Evolutionary conservation across 225 moss, liverwort and hornwort species (phyloP).

Genomic region (Bryum argenteum): DNA sequence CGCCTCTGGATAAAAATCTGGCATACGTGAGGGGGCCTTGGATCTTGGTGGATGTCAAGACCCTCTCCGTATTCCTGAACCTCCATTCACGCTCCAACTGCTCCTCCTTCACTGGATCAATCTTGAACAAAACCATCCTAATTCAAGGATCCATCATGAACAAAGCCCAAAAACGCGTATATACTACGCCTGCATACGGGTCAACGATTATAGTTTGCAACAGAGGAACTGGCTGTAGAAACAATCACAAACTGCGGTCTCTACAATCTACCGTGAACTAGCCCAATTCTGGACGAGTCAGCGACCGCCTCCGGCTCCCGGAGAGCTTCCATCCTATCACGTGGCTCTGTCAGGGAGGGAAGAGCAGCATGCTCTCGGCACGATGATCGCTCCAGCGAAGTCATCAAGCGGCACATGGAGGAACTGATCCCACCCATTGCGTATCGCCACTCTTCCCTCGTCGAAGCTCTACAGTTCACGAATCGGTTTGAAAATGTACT

Average conservation of each 20-base stretch:
- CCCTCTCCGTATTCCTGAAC: too few species aligned
- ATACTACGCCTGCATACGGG: not conserved
- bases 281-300: conserved; percentile 2
- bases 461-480: conserved; percentile 16
- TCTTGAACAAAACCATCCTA: too few species aligned
- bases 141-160: too few species aligned
- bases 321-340: not conserved
- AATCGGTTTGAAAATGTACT: not conserved
- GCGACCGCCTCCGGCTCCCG: not conserved
- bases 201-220: conserved; percentile 14
- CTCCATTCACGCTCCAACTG: too few species aligned
- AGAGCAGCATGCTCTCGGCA: not conserved
- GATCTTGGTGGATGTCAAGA: too few species aligned
- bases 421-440: conserved; percentile 18
- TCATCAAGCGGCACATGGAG: not conserved
- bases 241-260: not conserved
- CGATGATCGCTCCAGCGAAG: not conserved
- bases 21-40: too few species aligned
- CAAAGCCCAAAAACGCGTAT: too few species aligned
- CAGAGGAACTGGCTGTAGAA: not conserved
- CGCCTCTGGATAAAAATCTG: too few species aligned
- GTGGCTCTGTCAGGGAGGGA: too few species aligned
- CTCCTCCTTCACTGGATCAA: too few species aligned
- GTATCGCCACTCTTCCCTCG: conserved; percentile 15
- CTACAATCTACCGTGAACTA: not conserved